phyloP scores from a whole-genome alignment of 2,329 filamentous ascomycete species.

The Magnaporthiopsis incrustans region DNA sequence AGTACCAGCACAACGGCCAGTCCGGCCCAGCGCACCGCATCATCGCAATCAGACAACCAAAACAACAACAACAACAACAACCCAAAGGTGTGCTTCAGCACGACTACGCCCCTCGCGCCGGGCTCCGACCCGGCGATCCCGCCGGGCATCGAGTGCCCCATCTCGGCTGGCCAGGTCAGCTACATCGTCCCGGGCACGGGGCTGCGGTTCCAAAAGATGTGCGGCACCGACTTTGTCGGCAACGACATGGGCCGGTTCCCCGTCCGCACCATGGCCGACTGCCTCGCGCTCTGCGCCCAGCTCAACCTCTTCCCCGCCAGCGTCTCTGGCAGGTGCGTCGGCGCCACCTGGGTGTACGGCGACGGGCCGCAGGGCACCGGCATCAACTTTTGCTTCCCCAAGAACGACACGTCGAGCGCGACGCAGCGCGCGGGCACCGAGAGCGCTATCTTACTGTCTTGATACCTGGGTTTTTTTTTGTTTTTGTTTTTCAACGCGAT shows the following conservation, averaged over 20 bases:
- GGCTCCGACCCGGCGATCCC: background rate
- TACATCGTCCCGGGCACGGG: conserved; percentile 14
- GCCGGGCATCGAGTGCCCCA: conserved; percentile 7
- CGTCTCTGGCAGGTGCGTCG: conserved; percentile 11
- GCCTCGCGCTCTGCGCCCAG: conserved; percentile 16
- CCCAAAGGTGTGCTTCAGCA: conserved; percentile 10
- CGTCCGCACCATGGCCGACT: conserved; percentile 15
- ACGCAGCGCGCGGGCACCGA: background rate
- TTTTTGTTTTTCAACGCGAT: too few relatives aligned
- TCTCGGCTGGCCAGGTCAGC: conserved; percentile 7
- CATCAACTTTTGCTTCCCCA: conserved; percentile 15
- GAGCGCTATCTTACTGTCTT: background rate
- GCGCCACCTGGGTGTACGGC: conserved; percentile 15
- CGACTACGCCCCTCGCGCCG: background rate
- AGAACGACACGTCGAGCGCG: conserved; percentile 5
- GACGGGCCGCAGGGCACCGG: conserved; percentile 14
- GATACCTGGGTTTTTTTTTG: background rate
- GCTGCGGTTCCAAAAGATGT: conserved; percentile 13
- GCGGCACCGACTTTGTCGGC: conserved; percentile 13
- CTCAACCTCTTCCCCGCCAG: conserved; percentile 14
- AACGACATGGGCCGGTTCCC: conserved; percentile 16
- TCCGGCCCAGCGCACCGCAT: too few relatives aligned
- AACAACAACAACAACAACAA: background rate
- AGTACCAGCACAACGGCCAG: too few relatives aligned
- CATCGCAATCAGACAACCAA: background rate